These are phyloP conservation scores for Elongisporangium undulatum DNA, from an alignment of 352 stramenopile species.

Conservation along the genomic window DNA sequence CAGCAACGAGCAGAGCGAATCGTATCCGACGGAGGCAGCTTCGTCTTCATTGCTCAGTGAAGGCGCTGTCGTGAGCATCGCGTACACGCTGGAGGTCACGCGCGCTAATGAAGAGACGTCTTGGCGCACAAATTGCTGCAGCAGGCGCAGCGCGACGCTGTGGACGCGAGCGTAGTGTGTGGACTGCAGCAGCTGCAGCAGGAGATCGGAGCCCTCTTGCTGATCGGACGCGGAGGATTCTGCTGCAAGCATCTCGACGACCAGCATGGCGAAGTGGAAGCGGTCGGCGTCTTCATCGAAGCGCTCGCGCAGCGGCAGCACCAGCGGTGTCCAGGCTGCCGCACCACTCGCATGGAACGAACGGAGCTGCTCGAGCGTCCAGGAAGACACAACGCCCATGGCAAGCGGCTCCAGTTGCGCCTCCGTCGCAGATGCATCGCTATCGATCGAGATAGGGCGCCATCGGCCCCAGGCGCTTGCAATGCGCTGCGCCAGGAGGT, in stretches of 20 bases:
- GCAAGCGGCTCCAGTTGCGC: constrained; percentile 52
- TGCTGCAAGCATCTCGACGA: constrained; percentile 9
- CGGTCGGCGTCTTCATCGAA: constrained; percentile 11
- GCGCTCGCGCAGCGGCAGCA: constrained; percentile 27
- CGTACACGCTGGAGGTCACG: constrained; percentile 6
- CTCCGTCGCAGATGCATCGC: constrained; percentile 8
- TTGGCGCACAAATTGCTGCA: constrained; percentile 18
- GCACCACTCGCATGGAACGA: constrained; percentile 12
- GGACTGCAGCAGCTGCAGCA: constrained; percentile 25
- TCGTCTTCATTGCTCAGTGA: constrained; percentile 1
- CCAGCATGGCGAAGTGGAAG: constrained; percentile 45
- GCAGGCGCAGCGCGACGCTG: constrained; percentile 15
- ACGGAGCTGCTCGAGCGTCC: constrained; percentile 13
- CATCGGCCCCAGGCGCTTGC: constrained; percentile 11
- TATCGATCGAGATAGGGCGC: not conserved
- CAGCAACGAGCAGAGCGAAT: constrained; percentile 43
- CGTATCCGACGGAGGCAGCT: constrained; percentile 21
- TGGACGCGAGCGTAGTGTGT: constrained; percentile 23
- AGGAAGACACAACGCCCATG: constrained; percentile 22
- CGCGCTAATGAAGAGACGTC: not conserved
- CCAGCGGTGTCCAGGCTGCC: constrained; percentile 16
- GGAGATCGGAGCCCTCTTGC: constrained; percentile 13
- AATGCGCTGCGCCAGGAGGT: constrained; percentile 10
- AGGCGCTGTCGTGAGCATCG: not conserved
- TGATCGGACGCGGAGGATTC: constrained; percentile 4